Evolutionary conservation across 179 eudicot genomes (phyloP).

Genomic region (Heliamphora pulchella): DNA sequence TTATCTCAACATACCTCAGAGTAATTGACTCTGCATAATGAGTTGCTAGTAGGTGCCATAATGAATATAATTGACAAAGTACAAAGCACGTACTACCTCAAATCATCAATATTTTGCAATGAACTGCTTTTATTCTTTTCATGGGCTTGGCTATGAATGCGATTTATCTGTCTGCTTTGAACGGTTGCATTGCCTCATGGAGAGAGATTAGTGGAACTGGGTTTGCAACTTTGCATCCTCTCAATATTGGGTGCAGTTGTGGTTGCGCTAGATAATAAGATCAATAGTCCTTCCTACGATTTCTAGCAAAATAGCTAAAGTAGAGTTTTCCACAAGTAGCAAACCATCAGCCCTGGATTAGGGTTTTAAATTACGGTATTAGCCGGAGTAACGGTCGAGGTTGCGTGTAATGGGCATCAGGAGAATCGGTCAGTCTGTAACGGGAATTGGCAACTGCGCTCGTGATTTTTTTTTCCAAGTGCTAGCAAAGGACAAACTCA

Average conservation of each 20-base stretch:
- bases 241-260: neutral
- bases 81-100: neutral
- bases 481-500: too few relatives aligned
- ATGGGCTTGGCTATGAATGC: neutral
- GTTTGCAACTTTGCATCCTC: neutral
- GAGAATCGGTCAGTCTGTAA: too few relatives aligned
- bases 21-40: neutral
- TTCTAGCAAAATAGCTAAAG: neutral
- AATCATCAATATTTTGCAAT: neutral
- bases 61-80: neutral
- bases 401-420: too few relatives aligned
- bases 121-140: neutral
- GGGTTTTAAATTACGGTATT: too few relatives aligned
- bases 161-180: neutral
- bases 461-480: too few relatives aligned
- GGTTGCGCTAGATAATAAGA: neutral
- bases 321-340: neutral
- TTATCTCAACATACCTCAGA: neutral
- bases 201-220: neutral
- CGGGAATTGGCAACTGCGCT: too few relatives aligned
- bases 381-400: too few relatives aligned
- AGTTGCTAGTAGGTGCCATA: neutral
- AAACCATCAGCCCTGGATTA: neutral
- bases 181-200: neutral
- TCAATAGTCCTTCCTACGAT: neutral